Base-by-base conservation (phyloP, 2,329 filamentous ascomycete genomes). In the Hypoxylon sp. region DNA sequence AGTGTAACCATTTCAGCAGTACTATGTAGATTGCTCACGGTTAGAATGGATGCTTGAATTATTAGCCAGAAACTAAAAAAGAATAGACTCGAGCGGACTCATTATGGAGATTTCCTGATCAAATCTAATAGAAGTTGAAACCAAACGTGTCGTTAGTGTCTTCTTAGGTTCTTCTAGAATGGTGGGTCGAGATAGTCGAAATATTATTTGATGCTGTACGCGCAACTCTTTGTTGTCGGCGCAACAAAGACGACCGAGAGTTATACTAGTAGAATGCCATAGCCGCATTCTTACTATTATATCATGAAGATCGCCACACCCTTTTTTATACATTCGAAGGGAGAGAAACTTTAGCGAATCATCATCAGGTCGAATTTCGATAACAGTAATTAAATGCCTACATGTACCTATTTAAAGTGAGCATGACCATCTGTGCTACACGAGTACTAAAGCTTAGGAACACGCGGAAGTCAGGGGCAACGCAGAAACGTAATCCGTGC, bases 221-320 rank as follows among this genome's bases (percentile, higher is more conserved):
- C n/a, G 8, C 27, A 25, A 16, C 4, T 16, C 31, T n/a, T n/a
- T n/a, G n/a, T n/a, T n/a, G 36, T 43, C 55, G 55, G 55, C 21
- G 31, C 26, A 55, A 42, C 31, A 55, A 55, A 58, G 55, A 58
- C 15, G 51, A n/a, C 55, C 55, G 55, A 58, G 7, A 41, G 32
- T 52, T 50, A n/a, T n/a, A n/a, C n/a, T n/a, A 55, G 35, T 55
- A 44, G 25, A 30, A 19, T 21, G 32, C 26, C 38, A 52, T 29
- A 38, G 37, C 44, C 40, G 35, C 43, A 19, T 45, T 45, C 17
- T 48, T 32, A n/a, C n/a, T n/a, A n/a, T n/a, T n/a, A n/a, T n/a
- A n/a, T n/a, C n/a, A n/a, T n/a, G n/a, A n/a, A n/a, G n/a, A n/a
- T n/a, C n/a, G n/a, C n/a, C n/a, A n/a, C n/a, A n/a, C n/a, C n/a